Evolutionary conservation across 2,329 filamentous ascomycete species (phyloP), one percentile per base, ranked within the genome.

Genomic region (Alternaria arbusti): DNA sequence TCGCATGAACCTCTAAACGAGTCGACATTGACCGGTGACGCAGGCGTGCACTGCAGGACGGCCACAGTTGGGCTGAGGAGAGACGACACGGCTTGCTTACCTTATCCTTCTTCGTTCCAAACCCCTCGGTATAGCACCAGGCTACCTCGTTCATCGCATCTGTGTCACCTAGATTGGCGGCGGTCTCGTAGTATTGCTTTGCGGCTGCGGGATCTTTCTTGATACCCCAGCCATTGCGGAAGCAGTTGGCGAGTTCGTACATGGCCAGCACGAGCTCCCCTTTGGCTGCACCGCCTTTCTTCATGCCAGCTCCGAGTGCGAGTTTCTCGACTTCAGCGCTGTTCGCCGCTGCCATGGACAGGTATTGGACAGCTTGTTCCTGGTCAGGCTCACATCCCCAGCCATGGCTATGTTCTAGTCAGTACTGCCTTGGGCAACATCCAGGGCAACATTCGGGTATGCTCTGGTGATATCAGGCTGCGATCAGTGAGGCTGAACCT

Each of bases 51-150:
- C 26, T 26, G 57, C 55, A 54, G 49, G 52, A 58, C 52, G 55
- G 49, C 57, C 56, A 69, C 50, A 30, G 59, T 57, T 49, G 54
- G 25, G 30, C 45, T 40, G 26, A 52, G 46, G 17, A 57, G 51
- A 54, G 64, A 44, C 52, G 50, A 58, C 46, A 49, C 54, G 52
- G 43, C 54, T 60, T 65, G 88, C 92, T 82, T 86, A 97, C 95
- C 92, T 97, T 98, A 84, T 99, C 94, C 81, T 98, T 99, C 81
- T 94, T 96, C 76, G 94, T 95, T 32, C 96, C 96, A 81, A 97
- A 97, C n/a, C 96, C 96, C 78, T 97, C 91, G 26, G 96, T 81
- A 85, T 96, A 98, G 84, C 96, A 99, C 93, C 94, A 97, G 36
- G 90, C 96, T 57, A 91, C 91, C 81, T 98, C 95, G 78, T 97